phyloP scores from a whole-genome alignment of 1,284 basidiomycete species.

The Fistulina hepatica region DNA sequence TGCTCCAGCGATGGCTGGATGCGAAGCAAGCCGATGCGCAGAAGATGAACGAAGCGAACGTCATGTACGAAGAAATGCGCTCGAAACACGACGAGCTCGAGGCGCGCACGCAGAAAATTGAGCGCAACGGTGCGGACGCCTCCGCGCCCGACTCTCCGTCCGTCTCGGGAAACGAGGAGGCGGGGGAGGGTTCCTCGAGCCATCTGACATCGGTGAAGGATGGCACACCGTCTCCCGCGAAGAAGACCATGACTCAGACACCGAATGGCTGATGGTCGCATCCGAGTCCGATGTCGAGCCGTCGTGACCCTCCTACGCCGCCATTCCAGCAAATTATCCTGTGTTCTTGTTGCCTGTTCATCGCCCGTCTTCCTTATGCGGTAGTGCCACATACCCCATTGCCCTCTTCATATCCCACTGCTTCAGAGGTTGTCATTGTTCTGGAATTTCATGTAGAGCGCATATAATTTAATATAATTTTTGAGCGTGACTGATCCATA shows the following conservation, averaged over 20 bases:
- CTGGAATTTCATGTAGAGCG: too few relatives aligned
- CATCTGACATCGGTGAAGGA: constrained; percentile 48
- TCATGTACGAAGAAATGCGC: constrained; percentile 75
- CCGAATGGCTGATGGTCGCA: constrained; percentile 80
- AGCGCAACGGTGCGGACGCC: constrained; percentile 22
- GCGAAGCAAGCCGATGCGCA: constrained; percentile 89
- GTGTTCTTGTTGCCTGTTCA: too few relatives aligned
- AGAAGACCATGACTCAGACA: constrained; percentile 64
- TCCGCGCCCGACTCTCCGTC: constrained; percentile 21
- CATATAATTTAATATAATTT: too few relatives aligned
- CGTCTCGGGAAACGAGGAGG: constrained; percentile 63
- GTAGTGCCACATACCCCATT: too few relatives aligned
- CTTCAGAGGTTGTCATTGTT: too few relatives aligned
- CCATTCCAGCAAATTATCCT: too few relatives aligned
- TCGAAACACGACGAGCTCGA: constrained; percentile 49
- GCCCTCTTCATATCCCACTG: too few relatives aligned
- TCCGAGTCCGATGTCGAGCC: too few relatives aligned
- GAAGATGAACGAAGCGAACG: constrained; percentile 88
- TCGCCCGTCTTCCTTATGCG: too few relatives aligned
- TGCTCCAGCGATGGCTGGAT: constrained; percentile 92
- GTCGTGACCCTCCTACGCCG: too few relatives aligned
- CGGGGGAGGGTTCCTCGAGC: constrained; percentile 30
- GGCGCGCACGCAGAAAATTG: constrained; percentile 40
- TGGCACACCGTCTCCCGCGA: constrained; percentile 59
- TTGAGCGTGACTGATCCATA: too few relatives aligned